A percentile compares a stretch with the other conserved stretches of the same genome.
Evolutionary conservation across 805 yeast species (phyloP).

Genomic region (Yamadazyma akitaensis): DNA sequence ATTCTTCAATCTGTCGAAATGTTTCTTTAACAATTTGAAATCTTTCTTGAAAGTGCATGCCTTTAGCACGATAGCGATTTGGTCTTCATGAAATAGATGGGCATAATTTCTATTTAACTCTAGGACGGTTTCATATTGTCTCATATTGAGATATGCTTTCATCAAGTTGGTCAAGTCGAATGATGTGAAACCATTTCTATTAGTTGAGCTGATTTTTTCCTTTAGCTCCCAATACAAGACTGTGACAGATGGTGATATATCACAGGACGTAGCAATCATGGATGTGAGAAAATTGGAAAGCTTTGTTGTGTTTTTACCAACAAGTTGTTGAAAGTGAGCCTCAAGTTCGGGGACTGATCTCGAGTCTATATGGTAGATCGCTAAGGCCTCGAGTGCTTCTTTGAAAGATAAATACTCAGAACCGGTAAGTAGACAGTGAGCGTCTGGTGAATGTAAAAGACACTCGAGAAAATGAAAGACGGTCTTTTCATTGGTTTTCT

Average conservation of each 20-base stretch:
- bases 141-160: constrained; percentile 23
- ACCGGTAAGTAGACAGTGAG: constrained; percentile 17
- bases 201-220: not conserved
- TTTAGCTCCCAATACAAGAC: constrained; percentile 9
- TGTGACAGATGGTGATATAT: constrained; percentile 3
- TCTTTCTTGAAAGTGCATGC: constrained; percentile 44
- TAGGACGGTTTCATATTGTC: constrained; percentile 20
- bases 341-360: not conserved
- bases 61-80: constrained; percentile 45
- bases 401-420: constrained; percentile 18
- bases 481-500: constrained; percentile 12
- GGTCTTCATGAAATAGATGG: constrained; percentile 43
- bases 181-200: not conserved
- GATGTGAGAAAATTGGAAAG: constrained; percentile 10
- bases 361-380: not conserved
- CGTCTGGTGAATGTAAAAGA: constrained; percentile 17
- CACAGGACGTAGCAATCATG: constrained; percentile 5
- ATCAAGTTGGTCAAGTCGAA: constrained; percentile 30
- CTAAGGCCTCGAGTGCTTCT: constrained; percentile 12
- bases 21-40: constrained; percentile 54
- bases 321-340: not conserved
- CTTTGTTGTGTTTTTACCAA: not conserved
- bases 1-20: constrained; percentile 56
- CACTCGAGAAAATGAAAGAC: constrained; percentile 18
- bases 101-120: constrained; percentile 35